These are phyloP conservation scores for Thielaviopsis cerberus DNA, from an alignment of 2,329 filamentous ascomycete species.

Conservation along the genomic window DNA sequence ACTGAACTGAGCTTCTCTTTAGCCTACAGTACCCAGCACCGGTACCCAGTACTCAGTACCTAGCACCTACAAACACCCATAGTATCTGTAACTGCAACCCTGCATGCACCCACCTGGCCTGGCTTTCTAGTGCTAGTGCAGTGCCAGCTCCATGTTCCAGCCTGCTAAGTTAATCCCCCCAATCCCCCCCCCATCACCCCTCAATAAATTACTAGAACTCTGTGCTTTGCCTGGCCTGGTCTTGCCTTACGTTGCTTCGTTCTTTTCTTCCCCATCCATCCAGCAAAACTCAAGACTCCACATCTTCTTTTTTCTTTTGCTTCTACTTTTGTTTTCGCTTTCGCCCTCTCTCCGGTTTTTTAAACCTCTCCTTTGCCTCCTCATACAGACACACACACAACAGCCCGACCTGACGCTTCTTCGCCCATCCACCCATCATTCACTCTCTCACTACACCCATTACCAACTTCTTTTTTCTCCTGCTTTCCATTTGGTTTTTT, in stretches of 20 bases:
- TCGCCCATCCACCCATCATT: neutral
- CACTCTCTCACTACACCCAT: neutral
- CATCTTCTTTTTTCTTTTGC: neutral
- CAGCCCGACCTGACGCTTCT: neutral
- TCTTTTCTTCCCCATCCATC: neutral
- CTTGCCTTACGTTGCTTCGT: neutral
- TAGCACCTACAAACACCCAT: no score
- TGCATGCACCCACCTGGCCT: no score
- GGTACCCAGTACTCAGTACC: no score
- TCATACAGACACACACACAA: neutral
- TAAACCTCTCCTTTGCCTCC: neutral
- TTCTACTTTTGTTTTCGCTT: neutral
- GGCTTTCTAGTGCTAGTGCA: no score
- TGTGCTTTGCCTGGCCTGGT: neutral
- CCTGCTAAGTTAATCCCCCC: neutral
- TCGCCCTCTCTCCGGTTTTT: neutral
- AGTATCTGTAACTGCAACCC: neutral
- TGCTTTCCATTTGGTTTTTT: neutral
- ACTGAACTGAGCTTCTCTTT: neutral
- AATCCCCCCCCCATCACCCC: conserved; percentile 1
- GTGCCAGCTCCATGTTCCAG: no score
- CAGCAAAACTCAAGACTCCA: neutral
- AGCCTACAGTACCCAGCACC: neutral
- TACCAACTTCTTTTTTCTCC: neutral
- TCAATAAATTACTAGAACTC: conserved; percentile 6